Conservation (phyloP, 164 flowering plant genomes). For the Nelumbo lutea region DNA sequence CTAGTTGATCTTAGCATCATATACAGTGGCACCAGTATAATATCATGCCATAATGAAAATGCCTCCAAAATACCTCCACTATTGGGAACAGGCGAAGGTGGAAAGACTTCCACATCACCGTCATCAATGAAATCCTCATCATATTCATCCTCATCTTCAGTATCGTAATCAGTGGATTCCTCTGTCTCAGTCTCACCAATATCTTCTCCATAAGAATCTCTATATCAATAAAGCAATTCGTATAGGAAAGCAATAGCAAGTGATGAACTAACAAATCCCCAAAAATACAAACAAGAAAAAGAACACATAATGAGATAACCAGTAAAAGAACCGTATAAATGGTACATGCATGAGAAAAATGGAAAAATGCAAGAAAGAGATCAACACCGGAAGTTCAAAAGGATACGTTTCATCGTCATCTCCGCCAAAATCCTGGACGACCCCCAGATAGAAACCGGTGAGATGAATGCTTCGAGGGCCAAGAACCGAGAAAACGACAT, state of each 20-base stretch:
- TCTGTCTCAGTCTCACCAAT: slow-evolving; percentile 52
- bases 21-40: too few species aligned
- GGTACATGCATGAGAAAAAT: background rate
- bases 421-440: slow-evolving; percentile 20
- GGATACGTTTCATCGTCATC: slow-evolving; percentile 66
- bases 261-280: too few species aligned
- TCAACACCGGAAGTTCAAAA: slow-evolving; percentile 5
- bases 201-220: slow-evolving; percentile 69
- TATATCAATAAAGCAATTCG: slow-evolving; percentile 20
- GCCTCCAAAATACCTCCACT: slow-evolving; percentile 66
- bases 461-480: slow-evolving; percentile 81
- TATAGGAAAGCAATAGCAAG: slow-evolving; percentile 16
- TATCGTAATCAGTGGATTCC: slow-evolving; percentile 39
- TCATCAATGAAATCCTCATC: slow-evolving; percentile 52
- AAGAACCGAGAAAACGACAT: slow-evolving; percentile 63
- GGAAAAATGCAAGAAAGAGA: too few species aligned
- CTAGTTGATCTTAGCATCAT: too few species aligned
- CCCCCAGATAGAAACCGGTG: slow-evolving; percentile 53
- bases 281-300: background rate
- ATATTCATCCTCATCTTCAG: slow-evolving; percentile 51
- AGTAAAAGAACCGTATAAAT: background rate
- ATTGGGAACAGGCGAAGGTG: slow-evolving; percentile 44
- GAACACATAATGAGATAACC: background rate
- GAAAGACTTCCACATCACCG: slow-evolving; percentile 33
- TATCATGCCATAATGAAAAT: background rate